A percentile compares a stretch with the other conserved stretches of the same genome.
These are phyloP conservation scores for Salisapilia sapeloensis DNA, from an alignment of 352 stramenopile genomes.

Conservation along the genomic window DNA sequence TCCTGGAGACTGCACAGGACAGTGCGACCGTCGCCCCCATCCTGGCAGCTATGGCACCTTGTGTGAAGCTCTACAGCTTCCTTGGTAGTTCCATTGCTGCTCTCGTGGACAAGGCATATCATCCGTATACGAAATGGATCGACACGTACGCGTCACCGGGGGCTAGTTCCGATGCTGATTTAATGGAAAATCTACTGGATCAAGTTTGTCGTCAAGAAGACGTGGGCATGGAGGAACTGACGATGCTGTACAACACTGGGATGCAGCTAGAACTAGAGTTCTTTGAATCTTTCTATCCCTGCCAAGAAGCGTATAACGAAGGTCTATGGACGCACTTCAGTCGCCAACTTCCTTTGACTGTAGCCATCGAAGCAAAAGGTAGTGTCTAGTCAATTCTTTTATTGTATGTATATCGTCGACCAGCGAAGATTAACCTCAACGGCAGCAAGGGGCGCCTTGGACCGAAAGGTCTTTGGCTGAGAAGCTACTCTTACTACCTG, in stretches of 20 bases:
- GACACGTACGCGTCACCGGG: conserved; percentile 20
- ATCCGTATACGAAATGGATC: conserved; percentile 31
- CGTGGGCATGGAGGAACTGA: conserved; percentile 8
- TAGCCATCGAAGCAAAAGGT: conserved; percentile 5
- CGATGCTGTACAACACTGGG: conserved; percentile 20
- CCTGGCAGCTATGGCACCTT: conserved; percentile 33
- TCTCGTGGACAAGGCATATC: not conserved
- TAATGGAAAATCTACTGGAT: conserved; percentile 17
- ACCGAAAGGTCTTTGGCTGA: conserved; percentile 17
- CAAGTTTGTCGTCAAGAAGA: conserved; percentile 10
- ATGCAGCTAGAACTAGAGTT: conserved; percentile 39
- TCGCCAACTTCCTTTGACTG: no score
- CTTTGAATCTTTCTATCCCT: conserved; percentile 28
- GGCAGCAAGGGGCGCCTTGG: conserved; percentile 37
- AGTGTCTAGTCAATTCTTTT: conserved; percentile 2
- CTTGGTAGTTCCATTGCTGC: conserved; percentile 12
- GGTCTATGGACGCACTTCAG: not conserved
- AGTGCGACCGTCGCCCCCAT: conserved; percentile 15
- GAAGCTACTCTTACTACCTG: conserved; percentile 45
- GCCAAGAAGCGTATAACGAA: conserved; percentile 4
- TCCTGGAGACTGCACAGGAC: conserved; percentile 19
- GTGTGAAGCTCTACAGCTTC: conserved; percentile 29
- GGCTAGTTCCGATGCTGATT: conserved; percentile 10
- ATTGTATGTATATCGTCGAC: not conserved
- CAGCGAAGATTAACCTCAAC: conserved; percentile 10